A percentile compares a stretch with the other conserved stretches of the same genome.
Evolutionary conservation across 2,329 filamentous ascomycete genomes (phyloP).

Genomic region (Penicillium freii): DNA sequence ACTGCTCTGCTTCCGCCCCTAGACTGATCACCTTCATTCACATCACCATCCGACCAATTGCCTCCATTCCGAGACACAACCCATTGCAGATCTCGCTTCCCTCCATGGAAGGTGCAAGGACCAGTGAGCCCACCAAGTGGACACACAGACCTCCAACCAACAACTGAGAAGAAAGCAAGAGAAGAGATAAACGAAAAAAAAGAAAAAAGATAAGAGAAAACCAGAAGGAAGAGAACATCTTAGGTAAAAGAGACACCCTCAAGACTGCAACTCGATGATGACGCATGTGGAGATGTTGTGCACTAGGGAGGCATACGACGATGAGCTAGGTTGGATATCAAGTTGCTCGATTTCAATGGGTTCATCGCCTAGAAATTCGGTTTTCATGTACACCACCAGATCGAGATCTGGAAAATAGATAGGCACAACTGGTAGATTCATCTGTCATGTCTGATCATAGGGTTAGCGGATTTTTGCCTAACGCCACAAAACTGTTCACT

Average conservation of each 20-base stretch:
- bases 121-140: neutral
- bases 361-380: constrained; percentile 4
- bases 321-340: neutral
- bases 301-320: neutral
- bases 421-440: constrained; percentile 13
- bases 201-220: constrained; percentile 6
- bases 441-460: constrained; percentile 9
- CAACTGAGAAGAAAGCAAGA: constrained; percentile 12
- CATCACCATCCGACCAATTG: neutral
- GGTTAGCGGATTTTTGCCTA: neutral
- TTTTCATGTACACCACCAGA: constrained; percentile 9
- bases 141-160: constrained; percentile 5
- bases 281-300: neutral
- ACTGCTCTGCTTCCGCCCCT: neutral
- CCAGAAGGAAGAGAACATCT: constrained; percentile 12
- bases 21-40: neutral
- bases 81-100: neutral
- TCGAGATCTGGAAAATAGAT: constrained; percentile 3
- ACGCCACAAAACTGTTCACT: neutral
- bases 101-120: neutral
- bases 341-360: neutral
- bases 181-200: constrained; percentile 3
- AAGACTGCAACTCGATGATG: constrained; percentile 2
- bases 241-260: neutral
- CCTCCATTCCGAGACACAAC: neutral